Evolutionary conservation across 345 rosid species (phyloP).

Genomic region (Durio zibethinus): DNA sequence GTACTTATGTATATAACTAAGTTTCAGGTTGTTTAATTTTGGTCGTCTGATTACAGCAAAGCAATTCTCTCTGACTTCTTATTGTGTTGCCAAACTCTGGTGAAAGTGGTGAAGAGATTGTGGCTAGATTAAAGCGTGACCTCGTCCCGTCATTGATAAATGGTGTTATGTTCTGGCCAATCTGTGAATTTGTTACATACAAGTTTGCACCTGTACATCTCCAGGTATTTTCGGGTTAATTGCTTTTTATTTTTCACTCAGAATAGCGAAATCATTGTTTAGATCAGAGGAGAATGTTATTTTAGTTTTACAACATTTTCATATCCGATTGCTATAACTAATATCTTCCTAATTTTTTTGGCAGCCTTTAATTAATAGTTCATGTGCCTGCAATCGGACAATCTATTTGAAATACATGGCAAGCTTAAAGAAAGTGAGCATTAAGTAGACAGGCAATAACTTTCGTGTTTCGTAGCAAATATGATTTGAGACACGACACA

Average conservation of each 20-base stretch:
- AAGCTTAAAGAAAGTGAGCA: slow-evolving; percentile 39
- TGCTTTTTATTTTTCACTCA: not conserved
- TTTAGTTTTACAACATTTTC: not conserved
- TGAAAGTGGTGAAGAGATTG: slow-evolving; percentile 41
- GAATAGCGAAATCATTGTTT: not conserved
- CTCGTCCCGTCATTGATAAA: slow-evolving; percentile 47
- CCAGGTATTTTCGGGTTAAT: slow-evolving; percentile 32
- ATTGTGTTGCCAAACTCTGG: slow-evolving; percentile 26
- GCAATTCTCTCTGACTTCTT: not conserved
- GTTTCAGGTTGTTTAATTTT: not conserved
- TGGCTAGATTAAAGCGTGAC: slow-evolving; percentile 56
- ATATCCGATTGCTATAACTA: too few species aligned
- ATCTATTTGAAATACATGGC: slow-evolving; percentile 50
- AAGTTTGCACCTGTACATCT: slow-evolving; percentile 45
- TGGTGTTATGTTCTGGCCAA: slow-evolving; percentile 45
- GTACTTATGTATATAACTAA: slow-evolving; percentile 2
- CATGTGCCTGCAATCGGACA: not conserved
- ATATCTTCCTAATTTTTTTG: not conserved
- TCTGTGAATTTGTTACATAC: slow-evolving; percentile 44
- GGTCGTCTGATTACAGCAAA: not conserved
- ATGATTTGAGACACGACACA: too few species aligned
- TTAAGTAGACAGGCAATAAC: too few species aligned
- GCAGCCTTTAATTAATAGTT: slow-evolving; percentile 11
- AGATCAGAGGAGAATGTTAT: not conserved
- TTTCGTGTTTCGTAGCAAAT: too few species aligned